Percentiles rank a stretch among this genome's conserved stretches.
phyloP scores from a whole-genome alignment of 805 yeast genomes.

The Candida awuae region DNA sequence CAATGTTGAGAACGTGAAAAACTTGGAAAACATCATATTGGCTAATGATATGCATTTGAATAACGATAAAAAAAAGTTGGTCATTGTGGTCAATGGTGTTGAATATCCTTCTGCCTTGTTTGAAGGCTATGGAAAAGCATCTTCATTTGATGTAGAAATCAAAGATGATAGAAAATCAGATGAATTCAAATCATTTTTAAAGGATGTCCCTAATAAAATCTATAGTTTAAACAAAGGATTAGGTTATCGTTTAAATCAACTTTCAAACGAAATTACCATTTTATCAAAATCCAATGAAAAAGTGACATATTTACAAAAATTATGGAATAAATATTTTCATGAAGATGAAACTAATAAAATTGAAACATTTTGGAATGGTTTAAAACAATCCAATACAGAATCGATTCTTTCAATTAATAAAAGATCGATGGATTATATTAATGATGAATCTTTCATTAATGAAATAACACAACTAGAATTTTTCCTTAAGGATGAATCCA shows the following conservation, averaged over 20 bases:
- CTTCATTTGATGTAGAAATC: slow-evolving; percentile 18
- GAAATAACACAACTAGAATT: slow-evolving; percentile 43
- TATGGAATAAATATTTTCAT: slow-evolving; percentile 25
- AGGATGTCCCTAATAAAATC: slow-evolving; percentile 21
- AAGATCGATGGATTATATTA: slow-evolving; percentile 29
- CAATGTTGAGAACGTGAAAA: slow-evolving; percentile 27
- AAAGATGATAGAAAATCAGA: slow-evolving; percentile 17
- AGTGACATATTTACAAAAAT: slow-evolving; percentile 3
- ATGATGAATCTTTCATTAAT: slow-evolving; percentile 39
- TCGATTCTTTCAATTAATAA: slow-evolving; percentile 11
- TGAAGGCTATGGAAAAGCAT: slow-evolving; percentile 12
- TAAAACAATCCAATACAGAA: slow-evolving; percentile 21
- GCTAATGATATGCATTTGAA: neutral
- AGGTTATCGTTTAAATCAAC: slow-evolving; percentile 14
- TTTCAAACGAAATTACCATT: slow-evolving; percentile 24
- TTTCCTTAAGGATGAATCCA: slow-evolving; percentile 22
- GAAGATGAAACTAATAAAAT: slow-evolving; percentile 26
- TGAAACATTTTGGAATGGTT: slow-evolving; percentile 31
- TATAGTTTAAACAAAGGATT: slow-evolving; percentile 5
- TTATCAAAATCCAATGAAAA: slow-evolving; percentile 13
- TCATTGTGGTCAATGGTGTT: slow-evolving; percentile 34
- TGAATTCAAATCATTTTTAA: slow-evolving; percentile 18
- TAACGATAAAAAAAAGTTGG: slow-evolving; percentile 1
- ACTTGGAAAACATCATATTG: slow-evolving; percentile 15
- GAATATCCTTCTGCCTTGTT: slow-evolving; percentile 29